These are phyloP conservation scores for Ceratobasidium sp. DNA, from an alignment of 1,284 basidiomycete species.

Conservation along the genomic window DNA sequence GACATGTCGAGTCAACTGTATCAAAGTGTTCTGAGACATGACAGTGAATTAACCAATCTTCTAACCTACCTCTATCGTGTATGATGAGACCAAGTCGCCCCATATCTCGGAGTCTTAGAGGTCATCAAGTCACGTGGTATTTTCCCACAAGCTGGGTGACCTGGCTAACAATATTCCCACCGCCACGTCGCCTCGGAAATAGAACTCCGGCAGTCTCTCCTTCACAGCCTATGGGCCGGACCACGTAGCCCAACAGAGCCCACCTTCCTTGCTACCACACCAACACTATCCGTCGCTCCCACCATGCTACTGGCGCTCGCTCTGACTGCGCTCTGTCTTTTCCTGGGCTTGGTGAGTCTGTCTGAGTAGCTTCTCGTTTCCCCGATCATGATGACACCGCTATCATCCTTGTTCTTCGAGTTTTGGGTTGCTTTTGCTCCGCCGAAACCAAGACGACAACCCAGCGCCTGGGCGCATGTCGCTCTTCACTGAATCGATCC, in stretches of 20 bases:
- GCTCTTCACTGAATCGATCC: conserved; percentile 45
- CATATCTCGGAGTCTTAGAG: no score
- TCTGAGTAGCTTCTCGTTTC: neutral
- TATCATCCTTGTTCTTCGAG: conserved; percentile 94
- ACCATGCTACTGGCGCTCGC: conserved; percentile 23
- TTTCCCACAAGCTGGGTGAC: no score
- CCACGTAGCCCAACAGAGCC: conserved; percentile 36
- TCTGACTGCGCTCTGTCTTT: conserved; percentile 7
- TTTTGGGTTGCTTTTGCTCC: conserved; percentile 59
- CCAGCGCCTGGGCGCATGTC: conserved; percentile 59
- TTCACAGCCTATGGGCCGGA: conserved; percentile 36
- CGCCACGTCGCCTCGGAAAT: conserved; percentile 43
- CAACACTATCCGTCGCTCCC: neutral
- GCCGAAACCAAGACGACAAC: conserved; percentile 75
- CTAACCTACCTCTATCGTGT: no score
- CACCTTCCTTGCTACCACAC: conserved; percentile 29
- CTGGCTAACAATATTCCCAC: conserved; percentile 11
- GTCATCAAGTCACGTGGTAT: no score
- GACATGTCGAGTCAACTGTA: no score
- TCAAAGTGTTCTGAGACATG: no score
- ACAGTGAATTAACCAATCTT: no score
- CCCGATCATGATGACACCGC: conserved; percentile 67
- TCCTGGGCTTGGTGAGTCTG: conserved; percentile 30
- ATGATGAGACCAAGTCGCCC: no score
- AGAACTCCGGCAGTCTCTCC: conserved; percentile 10